Conservation (phyloP, 2,329 filamentous ascomycete species). For the Furcasterigmium sp. region DNA sequence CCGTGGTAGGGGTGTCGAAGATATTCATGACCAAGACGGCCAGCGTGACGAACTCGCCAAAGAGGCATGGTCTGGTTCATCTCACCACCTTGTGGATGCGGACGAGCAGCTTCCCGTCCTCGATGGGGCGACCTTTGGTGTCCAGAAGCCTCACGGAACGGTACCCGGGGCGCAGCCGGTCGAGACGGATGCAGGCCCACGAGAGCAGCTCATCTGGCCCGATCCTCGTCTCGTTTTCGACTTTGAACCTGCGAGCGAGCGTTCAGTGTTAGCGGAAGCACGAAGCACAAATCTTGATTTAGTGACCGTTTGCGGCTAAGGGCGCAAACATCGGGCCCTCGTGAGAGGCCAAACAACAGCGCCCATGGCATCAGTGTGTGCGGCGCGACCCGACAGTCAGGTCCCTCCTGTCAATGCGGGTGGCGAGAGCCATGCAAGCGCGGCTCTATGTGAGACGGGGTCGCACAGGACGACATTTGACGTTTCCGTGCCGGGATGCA, state of each 20-base stretch:
- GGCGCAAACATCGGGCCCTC: too few species aligned
- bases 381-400: conserved; percentile 4
- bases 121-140: conserved; percentile 34
- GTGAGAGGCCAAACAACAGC: too few species aligned
- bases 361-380: conserved; percentile 6
- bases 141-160: conserved; percentile 48
- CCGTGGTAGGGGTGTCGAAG: too few species aligned
- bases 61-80: too few species aligned
- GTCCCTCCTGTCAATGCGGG: conserved; percentile 7
- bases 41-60: too few species aligned
- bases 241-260: conserved; percentile 50
- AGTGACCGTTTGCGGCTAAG: too few species aligned
- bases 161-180: conserved; percentile 50
- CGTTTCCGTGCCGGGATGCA: background rate
- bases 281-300: too few species aligned
- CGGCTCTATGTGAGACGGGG: background rate
- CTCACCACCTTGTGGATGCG: conserved; percentile 43
- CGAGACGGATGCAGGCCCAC: conserved; percentile 56
- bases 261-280: too few species aligned
- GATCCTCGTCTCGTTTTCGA: conserved; percentile 42
- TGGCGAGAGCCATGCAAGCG: background rate
- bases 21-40: too few species aligned
- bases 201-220: conserved; percentile 36
- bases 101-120: conserved; percentile 44
- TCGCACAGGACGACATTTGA: background rate